Conservation (phyloP, 2,329 filamentous ascomycete species). For the Cordyceps cateniannulata region DNA sequence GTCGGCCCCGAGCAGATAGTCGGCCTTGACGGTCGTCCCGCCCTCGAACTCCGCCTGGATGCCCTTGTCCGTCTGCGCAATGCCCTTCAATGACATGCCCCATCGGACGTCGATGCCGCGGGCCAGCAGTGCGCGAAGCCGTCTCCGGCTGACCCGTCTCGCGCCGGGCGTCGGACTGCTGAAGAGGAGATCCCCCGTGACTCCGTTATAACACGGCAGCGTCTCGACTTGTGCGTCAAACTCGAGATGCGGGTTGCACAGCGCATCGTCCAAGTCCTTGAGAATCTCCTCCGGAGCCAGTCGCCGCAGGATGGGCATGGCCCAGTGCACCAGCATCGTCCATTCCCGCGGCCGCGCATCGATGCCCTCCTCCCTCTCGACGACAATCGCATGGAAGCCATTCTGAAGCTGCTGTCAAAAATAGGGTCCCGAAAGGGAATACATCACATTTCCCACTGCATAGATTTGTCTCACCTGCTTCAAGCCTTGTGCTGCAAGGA, state of each 20-base stretch:
- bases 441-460: background rate
- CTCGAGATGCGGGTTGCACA: slow-evolving; percentile 29
- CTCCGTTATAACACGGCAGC: slow-evolving; percentile 27
- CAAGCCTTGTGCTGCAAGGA: slow-evolving; percentile 31
- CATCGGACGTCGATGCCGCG: slow-evolving; percentile 27
- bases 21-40: slow-evolving; percentile 17
- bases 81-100: slow-evolving; percentile 19
- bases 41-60: slow-evolving; percentile 23
- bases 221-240: slow-evolving; percentile 26
- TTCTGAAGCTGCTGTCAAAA: slow-evolving; percentile 19
- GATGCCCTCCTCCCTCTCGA: slow-evolving; percentile 25
- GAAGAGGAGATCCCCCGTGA: slow-evolving; percentile 31
- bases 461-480: slow-evolving; percentile 23
- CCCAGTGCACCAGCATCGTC: slow-evolving; percentile 36
- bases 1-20: slow-evolving; percentile 28
- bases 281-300: slow-evolving; percentile 28
- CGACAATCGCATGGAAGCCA: slow-evolving; percentile 27
- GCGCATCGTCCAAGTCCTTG: slow-evolving; percentile 22
- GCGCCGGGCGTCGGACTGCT: slow-evolving; percentile 25
- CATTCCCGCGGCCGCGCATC: slow-evolving; percentile 28
- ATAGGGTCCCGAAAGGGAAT: background rate
- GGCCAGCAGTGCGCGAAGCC: slow-evolving; percentile 26
- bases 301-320: slow-evolving; percentile 26
- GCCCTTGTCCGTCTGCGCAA: slow-evolving; percentile 6
- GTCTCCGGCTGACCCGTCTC: slow-evolving; percentile 28